Evolutionary conservation across 2,329 filamentous ascomycete genomes (phyloP).

Genomic region (Calonectria leucothoes): DNA sequence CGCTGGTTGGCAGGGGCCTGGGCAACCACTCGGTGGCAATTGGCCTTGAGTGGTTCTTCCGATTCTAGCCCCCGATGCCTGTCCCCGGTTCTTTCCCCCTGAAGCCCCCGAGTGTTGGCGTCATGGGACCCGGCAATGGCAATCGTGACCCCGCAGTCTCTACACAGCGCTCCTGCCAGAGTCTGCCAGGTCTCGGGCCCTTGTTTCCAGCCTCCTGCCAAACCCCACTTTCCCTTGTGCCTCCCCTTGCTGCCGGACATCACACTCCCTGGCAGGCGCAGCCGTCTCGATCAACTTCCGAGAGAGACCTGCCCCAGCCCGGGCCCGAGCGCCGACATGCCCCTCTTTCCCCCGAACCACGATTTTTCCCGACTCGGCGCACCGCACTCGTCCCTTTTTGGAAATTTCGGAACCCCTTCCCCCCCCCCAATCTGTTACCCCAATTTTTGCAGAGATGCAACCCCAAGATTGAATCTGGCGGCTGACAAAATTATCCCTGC

Average conservation of each 20-base stretch:
- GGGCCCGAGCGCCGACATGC: constrained; percentile 34
- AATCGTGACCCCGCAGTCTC: constrained; percentile 42
- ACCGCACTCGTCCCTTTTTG: constrained; percentile 22
- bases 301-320: constrained; percentile 32
- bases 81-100: constrained; percentile 37
- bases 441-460: constrained; percentile 12
- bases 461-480: constrained; percentile 5
- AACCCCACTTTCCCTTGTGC: constrained; percentile 2
- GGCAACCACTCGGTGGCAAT: constrained; percentile 8
- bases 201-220: constrained; percentile 3
- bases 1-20: constrained; percentile 42
- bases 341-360: constrained; percentile 35
- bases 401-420: constrained; percentile 24
- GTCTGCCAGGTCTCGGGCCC: background rate
- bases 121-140: constrained; percentile 40
- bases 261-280: constrained; percentile 15
- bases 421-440: constrained; percentile 3
- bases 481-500: constrained; percentile 42
- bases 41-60: constrained; percentile 22
- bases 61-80: constrained; percentile 24
- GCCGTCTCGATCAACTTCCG: constrained; percentile 33
- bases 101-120: constrained; percentile 32
- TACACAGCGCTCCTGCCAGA: constrained; percentile 2
- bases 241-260: constrained; percentile 21
- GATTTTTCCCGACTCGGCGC: constrained; percentile 38